Percentiles rank a stretch among this genome's conserved stretches.
phyloP scores from a whole-genome alignment of 352 stramenopile genomes.

The Pythium rishiriense region DNA sequence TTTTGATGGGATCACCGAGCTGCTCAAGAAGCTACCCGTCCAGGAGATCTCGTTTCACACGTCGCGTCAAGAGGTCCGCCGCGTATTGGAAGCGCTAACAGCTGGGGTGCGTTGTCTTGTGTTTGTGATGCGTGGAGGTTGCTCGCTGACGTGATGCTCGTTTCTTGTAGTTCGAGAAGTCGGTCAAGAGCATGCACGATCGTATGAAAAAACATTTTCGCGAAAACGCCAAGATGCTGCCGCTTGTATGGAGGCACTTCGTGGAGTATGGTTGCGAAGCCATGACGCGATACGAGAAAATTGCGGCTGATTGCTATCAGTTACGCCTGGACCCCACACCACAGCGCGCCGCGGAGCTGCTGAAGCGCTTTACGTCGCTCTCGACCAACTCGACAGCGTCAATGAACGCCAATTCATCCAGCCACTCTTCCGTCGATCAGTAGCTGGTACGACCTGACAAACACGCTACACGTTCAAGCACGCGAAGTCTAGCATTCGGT shows the following conservation, averaged over 20 bases:
- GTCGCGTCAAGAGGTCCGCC: slow-evolving; percentile 57
- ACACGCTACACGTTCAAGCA: background rate
- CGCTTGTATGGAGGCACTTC: slow-evolving; percentile 55
- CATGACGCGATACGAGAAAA: slow-evolving; percentile 48
- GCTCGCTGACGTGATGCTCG: background rate
- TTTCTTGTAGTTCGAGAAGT: slow-evolving; percentile 59
- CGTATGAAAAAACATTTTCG: slow-evolving; percentile 78
- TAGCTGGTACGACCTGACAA: background rate
- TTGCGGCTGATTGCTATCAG: slow-evolving; percentile 63
- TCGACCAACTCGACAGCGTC: slow-evolving; percentile 4
- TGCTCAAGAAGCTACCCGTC: slow-evolving; percentile 54
- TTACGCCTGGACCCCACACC: slow-evolving; percentile 51
- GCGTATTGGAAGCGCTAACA: slow-evolving; percentile 42
- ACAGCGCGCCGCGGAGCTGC: slow-evolving; percentile 40
- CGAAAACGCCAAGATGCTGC: slow-evolving; percentile 48
- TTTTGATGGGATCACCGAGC: slow-evolving; percentile 51
- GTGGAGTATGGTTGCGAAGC: slow-evolving; percentile 40
- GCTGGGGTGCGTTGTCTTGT: slow-evolving; percentile 31
- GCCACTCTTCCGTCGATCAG: slow-evolving; percentile 17
- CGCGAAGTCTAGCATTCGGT: background rate
- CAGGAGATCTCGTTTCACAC: slow-evolving; percentile 72
- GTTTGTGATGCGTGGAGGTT: background rate
- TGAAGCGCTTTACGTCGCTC: slow-evolving; percentile 43
- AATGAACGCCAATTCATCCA: slow-evolving; percentile 18
- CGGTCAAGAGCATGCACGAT: slow-evolving; percentile 62